A percentile compares a stretch with the other conserved stretches of the same genome.
Conservation (phyloP, 2,329 filamentous ascomycete genomes). For the Bipolaris bicolor region DNA sequence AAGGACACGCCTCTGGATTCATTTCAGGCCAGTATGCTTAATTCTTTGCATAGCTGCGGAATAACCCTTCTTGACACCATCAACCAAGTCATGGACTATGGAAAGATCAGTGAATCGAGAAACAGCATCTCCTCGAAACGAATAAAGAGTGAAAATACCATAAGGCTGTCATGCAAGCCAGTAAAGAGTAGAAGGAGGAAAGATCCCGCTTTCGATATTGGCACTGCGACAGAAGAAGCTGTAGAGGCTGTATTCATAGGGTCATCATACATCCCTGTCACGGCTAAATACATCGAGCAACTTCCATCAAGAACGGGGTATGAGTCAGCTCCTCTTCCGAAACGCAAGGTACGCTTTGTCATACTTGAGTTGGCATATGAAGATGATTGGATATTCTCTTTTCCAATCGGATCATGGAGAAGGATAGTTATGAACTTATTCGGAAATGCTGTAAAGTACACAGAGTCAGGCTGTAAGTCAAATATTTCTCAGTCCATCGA, state of each 20-base stretch:
- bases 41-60: constrained; percentile 52
- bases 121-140: constrained; percentile 49
- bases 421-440: constrained; percentile 48
- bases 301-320: constrained; percentile 8
- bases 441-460: constrained; percentile 48
- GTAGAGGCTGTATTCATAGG: constrained; percentile 37
- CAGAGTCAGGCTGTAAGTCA: constrained; percentile 30
- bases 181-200: constrained; percentile 30
- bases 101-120: constrained; percentile 32
- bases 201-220: constrained; percentile 29
- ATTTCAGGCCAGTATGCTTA: constrained; percentile 55
- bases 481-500: not conserved
- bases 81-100: constrained; percentile 42
- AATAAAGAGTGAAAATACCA: constrained; percentile 36
- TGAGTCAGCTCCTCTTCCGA: not conserved
- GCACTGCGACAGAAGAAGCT: constrained; percentile 31
- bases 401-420: constrained; percentile 47
- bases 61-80: constrained; percentile 57
- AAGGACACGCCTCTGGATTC: constrained; percentile 51
- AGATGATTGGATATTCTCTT: constrained; percentile 51
- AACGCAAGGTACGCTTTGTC: constrained; percentile 33
- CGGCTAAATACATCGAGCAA: constrained; percentile 14
- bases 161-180: constrained; percentile 39
- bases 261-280: constrained; percentile 41
- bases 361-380: constrained; percentile 34